phyloP scores from a whole-genome alignment of 345 rosid genomes.

The Eucalyptus cloeziana region DNA sequence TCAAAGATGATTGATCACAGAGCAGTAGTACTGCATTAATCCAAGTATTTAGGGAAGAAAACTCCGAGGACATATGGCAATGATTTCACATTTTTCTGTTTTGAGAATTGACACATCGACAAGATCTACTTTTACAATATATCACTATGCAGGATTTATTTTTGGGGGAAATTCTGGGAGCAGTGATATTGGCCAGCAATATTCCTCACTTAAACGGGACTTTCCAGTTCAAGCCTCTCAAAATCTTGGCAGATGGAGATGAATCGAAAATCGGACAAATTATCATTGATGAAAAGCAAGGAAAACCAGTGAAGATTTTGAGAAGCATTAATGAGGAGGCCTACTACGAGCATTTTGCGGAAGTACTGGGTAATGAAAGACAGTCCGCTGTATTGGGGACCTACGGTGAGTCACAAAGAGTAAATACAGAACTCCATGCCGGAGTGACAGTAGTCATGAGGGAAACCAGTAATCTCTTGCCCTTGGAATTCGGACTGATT shows the following conservation, averaged over 20 bases:
- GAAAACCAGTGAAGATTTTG: constrained; percentile 34
- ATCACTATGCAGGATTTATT: constrained; percentile 41
- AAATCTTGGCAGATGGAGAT: constrained; percentile 35
- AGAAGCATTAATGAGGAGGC: constrained; percentile 23
- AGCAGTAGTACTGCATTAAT: background rate
- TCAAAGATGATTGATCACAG: background rate
- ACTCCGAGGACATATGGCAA: background rate
- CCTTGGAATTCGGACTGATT: background rate
- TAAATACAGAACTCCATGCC: background rate
- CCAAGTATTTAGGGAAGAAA: background rate
- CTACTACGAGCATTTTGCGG: constrained; percentile 28
- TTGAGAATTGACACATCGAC: background rate
- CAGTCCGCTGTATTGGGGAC: constrained; percentile 71
- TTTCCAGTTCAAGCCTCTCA: constrained; percentile 20
- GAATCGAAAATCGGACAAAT: constrained; percentile 48
- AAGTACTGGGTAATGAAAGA: constrained; percentile 20
- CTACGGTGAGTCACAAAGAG: constrained; percentile 48
- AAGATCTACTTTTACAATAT: background rate
- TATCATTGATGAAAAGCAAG: constrained; percentile 15
- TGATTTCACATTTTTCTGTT: background rate
- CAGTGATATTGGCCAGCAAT: constrained; percentile 37
- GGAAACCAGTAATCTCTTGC: background rate
- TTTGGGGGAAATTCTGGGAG: constrained; percentile 78
- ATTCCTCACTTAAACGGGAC: constrained; percentile 18
- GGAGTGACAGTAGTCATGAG: background rate